Evolutionary conservation across 208 protist genomes (phyloP), one percentile per base, ranked within the genome.

Genomic region (Plasmodiophora brassicae): DNA sequence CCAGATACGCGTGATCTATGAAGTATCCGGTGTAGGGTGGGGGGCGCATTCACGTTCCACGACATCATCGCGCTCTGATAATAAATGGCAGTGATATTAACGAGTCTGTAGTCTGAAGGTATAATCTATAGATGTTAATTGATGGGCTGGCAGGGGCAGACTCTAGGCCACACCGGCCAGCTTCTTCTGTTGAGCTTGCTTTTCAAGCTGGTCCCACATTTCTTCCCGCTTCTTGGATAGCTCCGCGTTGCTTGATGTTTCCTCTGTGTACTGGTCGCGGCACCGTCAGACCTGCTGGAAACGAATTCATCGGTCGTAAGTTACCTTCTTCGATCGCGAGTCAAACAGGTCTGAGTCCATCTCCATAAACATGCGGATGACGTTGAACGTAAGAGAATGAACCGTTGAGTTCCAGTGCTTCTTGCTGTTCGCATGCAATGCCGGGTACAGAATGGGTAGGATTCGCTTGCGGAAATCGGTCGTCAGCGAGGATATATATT

Each of bases 351-450:
- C 1, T 14, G 85, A 36, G 83, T 92, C 91, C 89, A 92, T 92
- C 44, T 92, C 91, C 88, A 92, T 91, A 83, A 92, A 92, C 8
- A 92, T 84, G 84, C 91, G 91, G 28, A 91, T 86, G 0, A 92
- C 91, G 88, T 91, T 92, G 88, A 88, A 91, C 0, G 91, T 92
- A 14, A 92, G 85, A 5, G 60, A 53, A 60, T 90, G 87, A 0
- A 91, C 89, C 1, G 91, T 91, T 38, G 43, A 28, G 85, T 90
- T 89, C 87, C 87, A 88, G 85, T 89, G 87, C 28, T 39, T 88
- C 36, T 88, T 38, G 14, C n/a, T 38, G 87, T 88, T 89, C 5
- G 57, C 35, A 89, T 88, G 87, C 38, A 88, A 45, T 44, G 88
- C 89, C 87, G 88, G 38, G 45, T 85, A 89, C 8, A 90, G n/a